A percentile compares a stretch with the other conserved stretches of the same genome.
Conservation (phyloP, 148 eudicot genomes). For the Vaccinium macrocarpon region DNA sequence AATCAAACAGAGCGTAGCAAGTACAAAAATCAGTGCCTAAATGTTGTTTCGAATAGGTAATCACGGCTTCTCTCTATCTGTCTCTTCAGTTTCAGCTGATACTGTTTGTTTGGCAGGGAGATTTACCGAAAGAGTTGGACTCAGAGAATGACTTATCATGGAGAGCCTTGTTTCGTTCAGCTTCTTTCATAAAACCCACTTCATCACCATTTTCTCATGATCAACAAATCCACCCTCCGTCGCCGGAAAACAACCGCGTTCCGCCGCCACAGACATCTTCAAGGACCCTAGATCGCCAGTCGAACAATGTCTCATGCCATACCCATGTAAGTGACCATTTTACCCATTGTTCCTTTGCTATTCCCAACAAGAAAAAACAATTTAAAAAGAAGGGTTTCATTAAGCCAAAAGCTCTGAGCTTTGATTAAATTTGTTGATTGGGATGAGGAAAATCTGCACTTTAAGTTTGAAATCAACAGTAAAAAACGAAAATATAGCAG, state of each 20-base stretch:
- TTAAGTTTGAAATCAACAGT: neutral
- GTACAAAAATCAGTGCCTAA: no score
- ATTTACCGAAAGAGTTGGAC: neutral
- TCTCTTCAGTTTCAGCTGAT: neutral
- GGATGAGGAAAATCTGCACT: neutral
- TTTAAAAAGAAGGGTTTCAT: neutral
- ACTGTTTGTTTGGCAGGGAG: constrained; percentile 5
- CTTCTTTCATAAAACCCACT: constrained; percentile 27
- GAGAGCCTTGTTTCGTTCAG: constrained; percentile 33
- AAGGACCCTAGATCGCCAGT: neutral
- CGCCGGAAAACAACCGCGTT: neutral
- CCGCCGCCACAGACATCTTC: neutral
- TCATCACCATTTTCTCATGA: neutral
- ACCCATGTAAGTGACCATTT: neutral
- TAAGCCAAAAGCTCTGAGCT: neutral
- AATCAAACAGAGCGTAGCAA: no score
- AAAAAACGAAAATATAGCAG: neutral
- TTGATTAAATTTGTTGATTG: neutral
- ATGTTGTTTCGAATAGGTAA: no score
- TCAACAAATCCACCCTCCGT: neutral
- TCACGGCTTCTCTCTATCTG: neutral
- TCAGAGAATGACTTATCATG: constrained; percentile 21
- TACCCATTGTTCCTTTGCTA: neutral
- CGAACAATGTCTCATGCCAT: neutral
- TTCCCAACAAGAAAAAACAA: neutral